Base-by-base conservation (phyloP, 2,329 filamentous ascomycete species). In the Knoxdaviesia capensis region DNA sequence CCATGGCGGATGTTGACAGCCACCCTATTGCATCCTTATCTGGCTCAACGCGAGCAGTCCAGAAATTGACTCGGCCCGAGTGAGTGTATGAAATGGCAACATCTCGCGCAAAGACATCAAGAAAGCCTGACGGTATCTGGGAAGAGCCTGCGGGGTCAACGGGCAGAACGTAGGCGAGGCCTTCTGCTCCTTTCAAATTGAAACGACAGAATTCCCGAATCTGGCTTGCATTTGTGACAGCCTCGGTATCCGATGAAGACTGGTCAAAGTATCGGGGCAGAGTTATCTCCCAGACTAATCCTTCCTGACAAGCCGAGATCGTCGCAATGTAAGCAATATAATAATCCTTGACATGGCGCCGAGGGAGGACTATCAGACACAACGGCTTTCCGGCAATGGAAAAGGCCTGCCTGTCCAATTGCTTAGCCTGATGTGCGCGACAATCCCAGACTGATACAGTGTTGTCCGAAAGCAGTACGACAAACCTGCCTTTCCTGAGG, bases 21-120 rank as follows among this genome's bases (percentile, higher is more conserved):
- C 86, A 94, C 48, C 87, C 80, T 6, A 90, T 68, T 35, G 65
- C 69, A 6, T 62, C 58, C n/a, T 64, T 61, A 30, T 67, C 60
- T 5, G 62, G 55, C 49, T 85, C 71, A 34, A 93, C 68, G 43
- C 78, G 74, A 4, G 83, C 83, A 4, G 86, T 86, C 85, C 86
- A 93, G 35, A 87, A 88, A 46, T 80, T 76, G 37, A 94, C 69
- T 5, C 77, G 63, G 1, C 86, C 87, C 7, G 68, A 69, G 28
- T 72, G 66, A 0, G 81, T 88, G 54, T 90, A 93, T 1, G 86
- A 90, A 30, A 93, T 75, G 8, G 84, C 85, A 40, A 92, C 75
- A 53, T 94, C 86, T 35, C 79, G 75, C 7, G 85, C 81, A 55
- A 94, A 93, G 0, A 83, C 73, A 56, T 94, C 86, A 32, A 93